Evolutionary conservation across 2,329 filamentous ascomycete species (phyloP).

Genomic region (Pseudogymnoascus sp.): DNA sequence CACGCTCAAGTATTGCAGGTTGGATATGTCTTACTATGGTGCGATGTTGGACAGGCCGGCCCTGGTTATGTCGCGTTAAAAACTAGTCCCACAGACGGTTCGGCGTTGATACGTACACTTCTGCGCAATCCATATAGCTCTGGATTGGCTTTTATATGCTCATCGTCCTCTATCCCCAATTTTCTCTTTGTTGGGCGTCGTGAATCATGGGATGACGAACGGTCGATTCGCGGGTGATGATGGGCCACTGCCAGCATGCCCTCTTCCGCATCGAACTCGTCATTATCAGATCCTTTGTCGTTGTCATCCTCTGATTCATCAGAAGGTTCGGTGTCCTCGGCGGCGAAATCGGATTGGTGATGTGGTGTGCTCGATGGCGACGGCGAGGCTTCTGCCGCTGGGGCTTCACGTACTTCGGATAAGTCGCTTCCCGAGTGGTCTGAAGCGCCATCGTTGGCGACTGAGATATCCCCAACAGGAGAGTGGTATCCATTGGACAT

Average conservation of each 20-base stretch:
- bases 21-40: slow-evolving; percentile 38
- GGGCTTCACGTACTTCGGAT: slow-evolving; percentile 58
- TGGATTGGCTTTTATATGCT: slow-evolving; percentile 83
- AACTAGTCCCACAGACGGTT: slow-evolving; percentile 26
- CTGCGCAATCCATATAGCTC: slow-evolving; percentile 89
- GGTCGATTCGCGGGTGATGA: slow-evolving; percentile 36
- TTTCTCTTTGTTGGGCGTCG: slow-evolving; percentile 66
- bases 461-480: slow-evolving; percentile 39
- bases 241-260: slow-evolving; percentile 42
- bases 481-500: slow-evolving; percentile 59
- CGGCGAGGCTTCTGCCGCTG: slow-evolving; percentile 40
- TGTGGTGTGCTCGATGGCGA: slow-evolving; percentile 36
- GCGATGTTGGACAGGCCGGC: slow-evolving; percentile 48
- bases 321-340: slow-evolving; percentile 22
- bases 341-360: slow-evolving; percentile 25
- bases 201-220: slow-evolving; percentile 63
- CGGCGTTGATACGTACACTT: slow-evolving; percentile 56
- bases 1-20: slow-evolving; percentile 9
- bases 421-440: slow-evolving; percentile 65
- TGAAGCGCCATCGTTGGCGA: slow-evolving; percentile 32
- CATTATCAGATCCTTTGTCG: slow-evolving; percentile 55
- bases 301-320: slow-evolving; percentile 25
- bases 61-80: slow-evolving; percentile 24
- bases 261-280: slow-evolving; percentile 67
- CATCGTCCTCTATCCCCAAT: slow-evolving; percentile 59